phyloP scores from a whole-genome alignment of 441 rosid species.

The Capsella rubella region DNA sequence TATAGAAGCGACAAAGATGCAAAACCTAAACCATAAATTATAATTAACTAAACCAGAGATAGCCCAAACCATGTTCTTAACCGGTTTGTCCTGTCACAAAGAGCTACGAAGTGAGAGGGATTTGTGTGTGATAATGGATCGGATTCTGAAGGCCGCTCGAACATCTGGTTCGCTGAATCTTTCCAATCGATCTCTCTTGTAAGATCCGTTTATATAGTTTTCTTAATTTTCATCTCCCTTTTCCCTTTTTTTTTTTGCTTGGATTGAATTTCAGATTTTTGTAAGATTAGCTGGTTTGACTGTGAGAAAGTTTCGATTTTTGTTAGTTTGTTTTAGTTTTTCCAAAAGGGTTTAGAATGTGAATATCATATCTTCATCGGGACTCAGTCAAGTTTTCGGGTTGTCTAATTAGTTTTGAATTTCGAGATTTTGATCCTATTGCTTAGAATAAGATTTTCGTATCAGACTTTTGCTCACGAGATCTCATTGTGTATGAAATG shows the following conservation, averaged over 20 bases:
- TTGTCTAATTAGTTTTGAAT: not conserved
- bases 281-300: not conserved
- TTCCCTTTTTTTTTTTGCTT: not conserved
- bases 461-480: conserved; percentile 17
- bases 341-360: conserved; percentile 26
- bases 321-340: not conserved
- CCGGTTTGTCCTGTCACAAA: too few relatives aligned
- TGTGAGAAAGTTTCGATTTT: conserved; percentile 7
- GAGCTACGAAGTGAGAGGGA: not conserved
- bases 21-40: too few relatives aligned
- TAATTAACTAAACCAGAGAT: too few relatives aligned
- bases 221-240: not conserved
- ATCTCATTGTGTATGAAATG: conserved; percentile 26
- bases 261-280: not conserved
- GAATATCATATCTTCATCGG: conserved; percentile 30
- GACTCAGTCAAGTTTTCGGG: not conserved
- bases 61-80: too few relatives aligned
- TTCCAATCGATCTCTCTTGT: conserved; percentile 91
- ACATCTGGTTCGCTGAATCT: conserved; percentile 90
- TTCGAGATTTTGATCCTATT: conserved; percentile 9
- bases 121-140: conserved; percentile 61
- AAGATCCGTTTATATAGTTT: conserved; percentile 20
- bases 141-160: conserved; percentile 82
- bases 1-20: too few relatives aligned
- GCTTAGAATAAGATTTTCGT: not conserved